Conservation (phyloP, 371 early-diverging fungal genomes). For the Mucor sp. region DNA sequence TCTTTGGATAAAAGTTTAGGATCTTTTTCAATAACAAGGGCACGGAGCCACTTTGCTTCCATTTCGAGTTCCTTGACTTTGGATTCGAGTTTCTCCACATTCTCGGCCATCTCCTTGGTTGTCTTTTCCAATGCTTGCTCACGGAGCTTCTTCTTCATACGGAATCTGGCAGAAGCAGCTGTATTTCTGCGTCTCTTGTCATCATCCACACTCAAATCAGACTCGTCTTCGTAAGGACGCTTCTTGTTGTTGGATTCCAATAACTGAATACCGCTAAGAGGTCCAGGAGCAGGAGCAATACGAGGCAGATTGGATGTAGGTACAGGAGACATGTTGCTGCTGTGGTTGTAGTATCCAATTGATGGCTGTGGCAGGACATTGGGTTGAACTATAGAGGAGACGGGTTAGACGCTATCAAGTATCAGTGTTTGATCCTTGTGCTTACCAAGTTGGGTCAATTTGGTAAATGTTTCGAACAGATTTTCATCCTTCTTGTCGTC, state of each 20-base stretch:
- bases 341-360: not conserved
- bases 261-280: slow-evolving; percentile 4
- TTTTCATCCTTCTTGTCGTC: slow-evolving; percentile 6
- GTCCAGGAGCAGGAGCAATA: slow-evolving; percentile 24
- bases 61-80: slow-evolving; percentile 78
- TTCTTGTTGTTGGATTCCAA: slow-evolving; percentile 11
- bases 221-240: not conserved
- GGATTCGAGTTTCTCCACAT: slow-evolving; percentile 69
- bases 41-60: slow-evolving; percentile 88
- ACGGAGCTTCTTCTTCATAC: slow-evolving; percentile 83
- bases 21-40: slow-evolving; percentile 78
- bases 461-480: slow-evolving; percentile 8
- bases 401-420: not conserved
- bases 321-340: not conserved
- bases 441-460: slow-evolving; percentile 17
- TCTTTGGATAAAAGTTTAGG: slow-evolving; percentile 16
- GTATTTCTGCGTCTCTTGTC: slow-evolving; percentile 90
- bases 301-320: slow-evolving; percentile 8
- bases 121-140: slow-evolving; percentile 82
- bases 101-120: slow-evolving; percentile 76
- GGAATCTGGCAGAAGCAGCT: slow-evolving; percentile 91
- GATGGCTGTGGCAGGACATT: not conserved
- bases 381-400: not conserved
- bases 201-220: slow-evolving; percentile 47
- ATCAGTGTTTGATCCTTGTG: not conserved